Percentiles rank a stretch among this genome's conserved stretches.
phyloP scores from a whole-genome alignment of 805 yeast genomes.

The Kuraishia piskuri region DNA sequence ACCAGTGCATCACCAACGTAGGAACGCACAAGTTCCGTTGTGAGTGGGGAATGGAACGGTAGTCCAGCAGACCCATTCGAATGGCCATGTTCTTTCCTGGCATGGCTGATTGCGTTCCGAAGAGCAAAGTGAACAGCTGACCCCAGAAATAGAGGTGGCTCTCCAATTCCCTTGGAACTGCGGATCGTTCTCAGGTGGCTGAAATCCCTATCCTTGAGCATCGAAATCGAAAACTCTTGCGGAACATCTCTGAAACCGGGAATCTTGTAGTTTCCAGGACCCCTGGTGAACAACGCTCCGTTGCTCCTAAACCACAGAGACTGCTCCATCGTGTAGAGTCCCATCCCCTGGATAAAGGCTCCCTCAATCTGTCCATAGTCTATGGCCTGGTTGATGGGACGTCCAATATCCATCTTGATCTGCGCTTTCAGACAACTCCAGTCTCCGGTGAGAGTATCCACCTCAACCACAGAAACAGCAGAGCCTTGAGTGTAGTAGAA shows the following conservation, averaged over 20 bases:
- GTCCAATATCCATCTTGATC: conserved; percentile 39
- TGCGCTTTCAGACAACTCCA: conserved; percentile 33
- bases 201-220: conserved; percentile 31
- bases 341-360: conserved; percentile 41
- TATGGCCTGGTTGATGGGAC: conserved; percentile 38
- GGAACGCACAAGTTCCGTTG: conserved; percentile 33
- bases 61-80: conserved; percentile 13
- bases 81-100: conserved; percentile 24
- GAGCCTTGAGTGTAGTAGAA: conserved; percentile 38
- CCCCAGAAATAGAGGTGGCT: conserved; percentile 41
- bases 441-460: conserved; percentile 39
- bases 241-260: conserved; percentile 43
- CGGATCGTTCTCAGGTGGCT: conserved; percentile 34
- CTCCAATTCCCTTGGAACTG: conserved; percentile 39
- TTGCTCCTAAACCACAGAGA: conserved; percentile 33
- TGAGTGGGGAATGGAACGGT: conserved; percentile 29
- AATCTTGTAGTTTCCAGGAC: conserved; percentile 41
- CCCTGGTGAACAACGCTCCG: conserved; percentile 34
- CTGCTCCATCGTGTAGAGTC: conserved; percentile 39
- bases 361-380: conserved; percentile 45
- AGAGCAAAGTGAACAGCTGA: conserved; percentile 33
- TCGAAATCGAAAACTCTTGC: conserved; percentile 31
- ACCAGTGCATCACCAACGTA: conserved; percentile 28
- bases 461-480: conserved; percentile 33
- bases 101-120: conserved; percentile 30